Conservation (phyloP, 2,329 filamentous ascomycete genomes). For the Epichloe bromicola region DNA sequence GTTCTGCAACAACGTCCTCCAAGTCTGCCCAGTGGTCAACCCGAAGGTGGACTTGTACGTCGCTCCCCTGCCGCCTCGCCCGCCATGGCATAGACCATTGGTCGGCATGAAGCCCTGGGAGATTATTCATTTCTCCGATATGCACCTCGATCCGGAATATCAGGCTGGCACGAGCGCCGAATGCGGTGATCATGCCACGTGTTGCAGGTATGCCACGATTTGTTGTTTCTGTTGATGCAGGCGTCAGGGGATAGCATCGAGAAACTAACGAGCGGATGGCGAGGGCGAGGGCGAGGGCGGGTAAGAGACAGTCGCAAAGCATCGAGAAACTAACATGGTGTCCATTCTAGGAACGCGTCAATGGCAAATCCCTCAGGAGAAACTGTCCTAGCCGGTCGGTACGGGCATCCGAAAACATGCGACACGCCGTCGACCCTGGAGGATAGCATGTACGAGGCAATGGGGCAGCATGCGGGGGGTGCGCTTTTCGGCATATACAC, state of each 20-base stretch:
- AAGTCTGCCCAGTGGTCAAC: neutral
- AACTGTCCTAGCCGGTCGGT: neutral
- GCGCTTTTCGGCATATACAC: neutral
- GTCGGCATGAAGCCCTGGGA: neutral
- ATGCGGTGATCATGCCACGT: constrained; percentile 11
- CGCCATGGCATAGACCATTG: fast-evolving
- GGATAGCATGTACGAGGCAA: constrained; percentile 1
- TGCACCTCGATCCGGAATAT: constrained; percentile 1
- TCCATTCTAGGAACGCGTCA: neutral
- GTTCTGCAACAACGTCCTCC: neutral
- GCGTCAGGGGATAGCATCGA: neutral
- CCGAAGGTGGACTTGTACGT: neutral
- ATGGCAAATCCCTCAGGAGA: neutral
- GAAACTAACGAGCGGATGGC: too few relatives aligned
- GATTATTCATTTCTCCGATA: neutral
- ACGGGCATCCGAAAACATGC: neutral
- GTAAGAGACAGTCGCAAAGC: too few relatives aligned
- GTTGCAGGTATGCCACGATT: constrained; percentile 6
- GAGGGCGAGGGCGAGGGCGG: too few relatives aligned
- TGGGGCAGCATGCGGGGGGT: neutral
- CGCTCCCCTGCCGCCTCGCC: too few relatives aligned
- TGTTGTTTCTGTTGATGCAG: neutral
- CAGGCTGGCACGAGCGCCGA: neutral
- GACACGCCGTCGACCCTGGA: neutral
- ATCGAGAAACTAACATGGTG: too few relatives aligned